Evolutionary conservation across 768 basidiomycete species (phyloP), one percentile per base, ranked within the genome.

Genomic region (Wakefieldia striispora): DNA sequence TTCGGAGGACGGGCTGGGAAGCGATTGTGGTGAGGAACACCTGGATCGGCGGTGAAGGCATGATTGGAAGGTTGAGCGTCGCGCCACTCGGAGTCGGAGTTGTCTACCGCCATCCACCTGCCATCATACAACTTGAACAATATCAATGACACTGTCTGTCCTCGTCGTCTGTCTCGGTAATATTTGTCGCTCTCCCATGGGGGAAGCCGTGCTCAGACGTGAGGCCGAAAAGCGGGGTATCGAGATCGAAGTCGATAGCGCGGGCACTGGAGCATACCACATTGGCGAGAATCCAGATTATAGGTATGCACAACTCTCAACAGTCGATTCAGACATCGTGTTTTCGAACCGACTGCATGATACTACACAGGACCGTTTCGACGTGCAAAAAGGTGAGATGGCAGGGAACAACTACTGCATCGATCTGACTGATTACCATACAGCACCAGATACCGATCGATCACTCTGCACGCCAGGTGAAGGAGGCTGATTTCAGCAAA

Each of bases 161-260:
- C 79, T 92, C 42, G 68, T 91, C 52, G 88, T 91, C 33, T 92
- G 90, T 56, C 69, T 91, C 49, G 88, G 88, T 12, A 91, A 91
- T 63, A 91, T 91, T 50, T 91, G 91, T 63, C 84, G 93, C 29
- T 92, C 90, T 20, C 92, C 93, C 0, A 91, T 95, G 83, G 93
- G 91, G 26, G 91, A 94, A 70, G 93, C 91, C 2, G 88, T 95
- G 20, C 75, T 95, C 26, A 75, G 71, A 51, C 76, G 90, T 46
- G 77, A 82, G 49, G 88, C 87, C 9, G 69, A 74, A 42, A 76
- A 83, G 58, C 82, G 88, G 29, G 82, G 81, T 12, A 61, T 90
- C 35, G 77, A 84, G 42, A 75, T 94, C 53, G 60, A 66, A 12
- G 86, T 94, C 26, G 91, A 94, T 58, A 91, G 89, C 43, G 88